A percentile compares a stretch with the other conserved stretches of the same genome.
Conservation (phyloP, 805 yeast species). For the Alloascoidea africana region DNA sequence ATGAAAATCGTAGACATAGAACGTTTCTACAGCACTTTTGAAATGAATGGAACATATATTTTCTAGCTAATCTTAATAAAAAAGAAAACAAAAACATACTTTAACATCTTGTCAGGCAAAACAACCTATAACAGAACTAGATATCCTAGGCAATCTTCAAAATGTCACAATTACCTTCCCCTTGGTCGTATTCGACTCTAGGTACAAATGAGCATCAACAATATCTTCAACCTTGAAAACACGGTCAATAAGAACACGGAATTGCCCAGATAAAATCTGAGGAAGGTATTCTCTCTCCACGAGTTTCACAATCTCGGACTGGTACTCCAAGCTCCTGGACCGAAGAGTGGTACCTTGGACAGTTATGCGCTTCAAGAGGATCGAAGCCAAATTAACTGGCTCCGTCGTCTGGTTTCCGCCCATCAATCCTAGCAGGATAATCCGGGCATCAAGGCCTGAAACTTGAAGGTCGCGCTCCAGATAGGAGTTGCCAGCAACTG, state of each 20-base stretch:
- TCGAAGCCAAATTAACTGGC: conserved; percentile 9
- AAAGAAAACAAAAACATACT: no score
- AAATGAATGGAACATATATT: no score
- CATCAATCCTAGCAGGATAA: conserved; percentile 14
- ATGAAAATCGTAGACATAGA: no score
- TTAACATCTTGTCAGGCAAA: no score
- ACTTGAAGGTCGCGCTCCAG: conserved; percentile 11
- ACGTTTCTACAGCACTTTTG: no score
- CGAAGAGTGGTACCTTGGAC: conserved; percentile 18
- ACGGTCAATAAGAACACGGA: conserved; percentile 12
- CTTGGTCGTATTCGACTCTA: conserved; percentile 14
- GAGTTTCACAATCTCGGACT: conserved; percentile 11
- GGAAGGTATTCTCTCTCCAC: conserved; percentile 14
- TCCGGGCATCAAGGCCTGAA: conserved; percentile 13
- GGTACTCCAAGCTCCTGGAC: conserved; percentile 12
- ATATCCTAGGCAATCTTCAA: no score
- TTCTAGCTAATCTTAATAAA: no score
- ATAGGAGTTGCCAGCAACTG: conserved; percentile 16
- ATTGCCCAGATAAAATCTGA: conserved; percentile 10
- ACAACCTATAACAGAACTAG: no score
- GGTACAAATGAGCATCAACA: conserved; percentile 13
- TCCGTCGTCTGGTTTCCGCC: conserved; percentile 10
- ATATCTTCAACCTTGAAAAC: conserved; percentile 11
- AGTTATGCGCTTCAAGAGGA: conserved; percentile 13
- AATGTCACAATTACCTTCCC: conserved; percentile 13